These are phyloP conservation scores for Durio zibethinus DNA, from an alignment of 345 rosid species.

Conservation along the genomic window DNA sequence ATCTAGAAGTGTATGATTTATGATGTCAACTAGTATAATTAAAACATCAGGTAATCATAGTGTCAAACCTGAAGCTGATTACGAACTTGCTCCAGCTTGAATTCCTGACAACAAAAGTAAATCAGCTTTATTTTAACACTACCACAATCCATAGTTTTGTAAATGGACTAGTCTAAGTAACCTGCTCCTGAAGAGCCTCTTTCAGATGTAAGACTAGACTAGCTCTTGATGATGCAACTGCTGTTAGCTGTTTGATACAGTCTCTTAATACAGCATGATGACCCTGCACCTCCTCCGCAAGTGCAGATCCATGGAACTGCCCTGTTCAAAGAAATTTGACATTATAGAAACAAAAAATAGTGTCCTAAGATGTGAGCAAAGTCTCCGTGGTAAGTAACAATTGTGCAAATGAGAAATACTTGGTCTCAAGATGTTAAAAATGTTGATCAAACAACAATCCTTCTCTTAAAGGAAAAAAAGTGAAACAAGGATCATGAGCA, in stretches of 20 bases:
- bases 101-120: conserved; percentile 50
- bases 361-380: neutral
- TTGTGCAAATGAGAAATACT: neutral
- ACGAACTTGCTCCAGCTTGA: conserved; percentile 69
- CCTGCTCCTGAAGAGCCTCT: conserved; percentile 93
- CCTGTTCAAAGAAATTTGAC: conserved; percentile 38
- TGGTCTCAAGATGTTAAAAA: neutral
- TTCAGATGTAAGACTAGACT: conserved; percentile 66
- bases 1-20: neutral
- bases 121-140: conserved; percentile 21
- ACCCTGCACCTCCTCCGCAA: conserved; percentile 69
- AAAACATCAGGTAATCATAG: neutral
- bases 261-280: conserved; percentile 62
- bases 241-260: conserved; percentile 65
- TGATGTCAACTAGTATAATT: neutral
- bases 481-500: neutral
- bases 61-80: conserved; percentile 74
- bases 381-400: conserved; percentile 2
- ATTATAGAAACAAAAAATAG: neutral
- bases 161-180: conserved; percentile 25
- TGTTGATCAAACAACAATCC: neutral
- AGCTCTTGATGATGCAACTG: conserved; percentile 61
- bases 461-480: neutral
- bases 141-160: neutral
- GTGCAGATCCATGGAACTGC: conserved; percentile 43